Conservation (phyloP, 345 rosid genomes). For the Dipteronia sinensis region DNA sequence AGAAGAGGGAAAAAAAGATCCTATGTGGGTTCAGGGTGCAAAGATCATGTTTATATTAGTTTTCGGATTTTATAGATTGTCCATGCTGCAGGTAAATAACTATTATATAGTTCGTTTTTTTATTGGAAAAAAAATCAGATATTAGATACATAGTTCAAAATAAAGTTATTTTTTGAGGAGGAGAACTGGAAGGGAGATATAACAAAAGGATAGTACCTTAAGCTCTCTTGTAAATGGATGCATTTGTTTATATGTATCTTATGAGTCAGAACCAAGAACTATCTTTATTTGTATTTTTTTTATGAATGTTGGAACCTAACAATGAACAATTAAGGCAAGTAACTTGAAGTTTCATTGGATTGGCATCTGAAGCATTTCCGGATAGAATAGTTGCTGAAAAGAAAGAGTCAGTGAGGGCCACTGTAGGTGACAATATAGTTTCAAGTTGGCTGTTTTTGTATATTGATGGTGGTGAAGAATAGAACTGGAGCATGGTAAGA, state of each 20-base stretch:
- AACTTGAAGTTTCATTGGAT: neutral
- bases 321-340: neutral
- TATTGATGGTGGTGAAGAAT: neutral
- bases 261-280: neutral
- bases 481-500: neutral
- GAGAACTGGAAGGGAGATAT: neutral
- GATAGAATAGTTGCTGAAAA: neutral
- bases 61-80: neutral
- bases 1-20: neutral
- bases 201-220: neutral
- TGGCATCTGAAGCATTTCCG: neutral
- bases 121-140: neutral
- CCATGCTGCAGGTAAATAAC: neutral
- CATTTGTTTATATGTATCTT: neutral
- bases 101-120: no score
- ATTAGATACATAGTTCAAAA: neutral
- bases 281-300: neutral
- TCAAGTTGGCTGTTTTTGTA: neutral
- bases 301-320: neutral
- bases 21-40: neutral
- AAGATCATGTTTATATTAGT: no score
- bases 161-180: neutral
- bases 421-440: neutral
- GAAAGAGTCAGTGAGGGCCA: neutral
- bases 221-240: neutral